Percentiles rank a stretch among this genome's conserved stretches.
Conservation (phyloP, 2,329 filamentous ascomycete species). For the Neurospora sp. region DNA sequence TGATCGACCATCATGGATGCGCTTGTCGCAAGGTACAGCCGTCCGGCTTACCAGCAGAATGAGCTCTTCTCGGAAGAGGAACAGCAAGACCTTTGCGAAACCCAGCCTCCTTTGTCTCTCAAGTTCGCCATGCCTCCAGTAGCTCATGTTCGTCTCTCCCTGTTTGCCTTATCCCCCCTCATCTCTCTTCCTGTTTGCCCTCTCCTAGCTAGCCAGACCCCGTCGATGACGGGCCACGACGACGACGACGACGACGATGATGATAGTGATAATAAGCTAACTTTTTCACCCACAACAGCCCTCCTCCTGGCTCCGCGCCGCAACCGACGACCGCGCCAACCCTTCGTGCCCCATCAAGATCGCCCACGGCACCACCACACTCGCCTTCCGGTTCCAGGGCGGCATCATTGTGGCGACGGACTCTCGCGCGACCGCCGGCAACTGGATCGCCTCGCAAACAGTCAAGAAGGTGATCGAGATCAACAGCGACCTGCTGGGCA, state of each 20-base stretch:
- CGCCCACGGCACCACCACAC: slow-evolving; percentile 94
- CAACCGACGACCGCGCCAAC: slow-evolving; percentile 95
- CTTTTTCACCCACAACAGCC: slow-evolving; percentile 43
- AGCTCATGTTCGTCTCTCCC: slow-evolving; percentile 57
- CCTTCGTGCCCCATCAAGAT: slow-evolving; percentile 98
- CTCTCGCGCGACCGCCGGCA: slow-evolving; percentile 90
- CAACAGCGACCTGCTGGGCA: slow-evolving; percentile 86
- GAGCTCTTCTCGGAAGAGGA: slow-evolving; percentile 65
- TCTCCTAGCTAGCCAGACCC: not conserved
- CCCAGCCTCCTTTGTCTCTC: slow-evolving; percentile 67
- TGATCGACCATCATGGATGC: slow-evolving; percentile 60
- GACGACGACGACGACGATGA: not conserved
- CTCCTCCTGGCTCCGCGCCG: slow-evolving; percentile 88
- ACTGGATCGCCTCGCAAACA: slow-evolving; percentile 99
- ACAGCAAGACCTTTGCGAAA: slow-evolving; percentile 61
- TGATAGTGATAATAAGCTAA: not conserved
- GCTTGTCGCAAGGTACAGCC: slow-evolving; percentile 85
- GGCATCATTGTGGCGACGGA: slow-evolving; percentile 98
- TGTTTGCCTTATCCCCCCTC: not conserved
- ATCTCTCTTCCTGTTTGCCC: not conserved
- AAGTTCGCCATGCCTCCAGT: slow-evolving; percentile 94
- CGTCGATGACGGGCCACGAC: not conserved
- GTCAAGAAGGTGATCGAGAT: slow-evolving; percentile 99
- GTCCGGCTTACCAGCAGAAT: slow-evolving; percentile 59
- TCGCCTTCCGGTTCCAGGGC: slow-evolving; percentile 95